Evolutionary conservation across 2,329 filamentous ascomycete species (phyloP).

Genomic region (Paraphaeosphaeria minitans): DNA sequence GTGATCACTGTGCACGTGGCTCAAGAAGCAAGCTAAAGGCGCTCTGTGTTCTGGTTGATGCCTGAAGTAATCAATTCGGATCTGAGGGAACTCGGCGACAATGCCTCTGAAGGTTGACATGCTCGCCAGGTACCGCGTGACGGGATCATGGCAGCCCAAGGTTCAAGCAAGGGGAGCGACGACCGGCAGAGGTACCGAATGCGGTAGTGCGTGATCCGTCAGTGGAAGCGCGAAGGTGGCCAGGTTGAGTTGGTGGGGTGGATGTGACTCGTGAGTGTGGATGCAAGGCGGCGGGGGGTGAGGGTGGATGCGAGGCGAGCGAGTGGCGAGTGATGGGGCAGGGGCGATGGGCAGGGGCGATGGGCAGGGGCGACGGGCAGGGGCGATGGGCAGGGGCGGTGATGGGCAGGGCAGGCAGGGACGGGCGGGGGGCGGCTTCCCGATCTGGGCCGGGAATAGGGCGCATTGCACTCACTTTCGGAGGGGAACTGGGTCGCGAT

Average conservation of each 20-base stretch:
- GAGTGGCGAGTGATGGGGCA: constrained; percentile 10
- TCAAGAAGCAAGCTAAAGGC: constrained; percentile 84
- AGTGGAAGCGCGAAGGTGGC: not conserved
- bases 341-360: too few species aligned
- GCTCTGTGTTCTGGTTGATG: constrained; percentile 58
- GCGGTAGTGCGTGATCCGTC: constrained; percentile 10
- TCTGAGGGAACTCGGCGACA: constrained; percentile 73
- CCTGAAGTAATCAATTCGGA: constrained; percentile 84
- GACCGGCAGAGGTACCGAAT: constrained; percentile 2
- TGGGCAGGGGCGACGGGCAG: too few species aligned
- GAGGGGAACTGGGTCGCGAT: not conserved
- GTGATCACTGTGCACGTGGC: constrained; percentile 92
- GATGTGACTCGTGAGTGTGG: too few species aligned
- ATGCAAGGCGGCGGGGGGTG: not conserved
- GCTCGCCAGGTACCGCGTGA: not conserved
- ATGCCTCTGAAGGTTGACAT: constrained; percentile 48
- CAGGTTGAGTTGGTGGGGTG: too few species aligned
- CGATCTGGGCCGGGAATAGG: not conserved
- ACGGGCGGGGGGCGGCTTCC: constrained; percentile 6
- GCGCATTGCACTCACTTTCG: not conserved
- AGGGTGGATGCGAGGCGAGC: not conserved
- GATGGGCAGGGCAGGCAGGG: too few species aligned
- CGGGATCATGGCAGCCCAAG: not conserved
- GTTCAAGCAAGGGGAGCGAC: too few species aligned
- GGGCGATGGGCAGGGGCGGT: too few species aligned